Percentiles rank a stretch among this genome's conserved stretches.
These are phyloP conservation scores for Theileria annulata DNA, from an alignment of 169 alveolate species.

Conservation along the genomic window DNA sequence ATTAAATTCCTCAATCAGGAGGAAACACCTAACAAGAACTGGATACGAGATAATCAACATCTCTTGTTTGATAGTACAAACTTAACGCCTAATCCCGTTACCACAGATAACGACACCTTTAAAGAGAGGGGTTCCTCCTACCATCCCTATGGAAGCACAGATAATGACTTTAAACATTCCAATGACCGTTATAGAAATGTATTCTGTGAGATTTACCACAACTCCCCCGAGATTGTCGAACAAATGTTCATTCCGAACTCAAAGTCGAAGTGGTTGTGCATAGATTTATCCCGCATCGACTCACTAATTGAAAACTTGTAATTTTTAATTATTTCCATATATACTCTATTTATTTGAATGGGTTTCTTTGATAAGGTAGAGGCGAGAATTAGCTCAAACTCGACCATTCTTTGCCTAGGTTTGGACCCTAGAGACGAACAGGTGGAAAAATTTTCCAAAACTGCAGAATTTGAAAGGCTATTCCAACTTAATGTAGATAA, in stretches of 20 bases:
- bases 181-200: neutral
- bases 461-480: constrained; percentile 55
- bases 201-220: neutral
- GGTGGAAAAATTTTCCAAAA: constrained; percentile 63
- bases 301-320: neutral
- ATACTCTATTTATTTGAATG: constrained; percentile 29
- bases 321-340: neutral
- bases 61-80: neutral
- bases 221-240: constrained; percentile 47
- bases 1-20: neutral
- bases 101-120: neutral
- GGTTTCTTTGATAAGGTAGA: constrained; percentile 43
- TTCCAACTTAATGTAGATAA: constrained; percentile 32
- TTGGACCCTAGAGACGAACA: constrained; percentile 75
- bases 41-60: neutral
- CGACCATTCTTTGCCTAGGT: constrained; percentile 73
- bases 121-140: neutral
- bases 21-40: constrained; percentile 12
- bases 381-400: constrained; percentile 16
- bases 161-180: neutral
- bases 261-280: constrained; percentile 59
- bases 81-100: neutral
- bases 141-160: neutral
- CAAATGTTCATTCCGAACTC: constrained; percentile 46
- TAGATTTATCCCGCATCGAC: constrained; percentile 32